These are phyloP conservation scores for Fusarium tanahbumbuense DNA, from an alignment of 2,329 filamentous ascomycete genomes.

Conservation along the genomic window DNA sequence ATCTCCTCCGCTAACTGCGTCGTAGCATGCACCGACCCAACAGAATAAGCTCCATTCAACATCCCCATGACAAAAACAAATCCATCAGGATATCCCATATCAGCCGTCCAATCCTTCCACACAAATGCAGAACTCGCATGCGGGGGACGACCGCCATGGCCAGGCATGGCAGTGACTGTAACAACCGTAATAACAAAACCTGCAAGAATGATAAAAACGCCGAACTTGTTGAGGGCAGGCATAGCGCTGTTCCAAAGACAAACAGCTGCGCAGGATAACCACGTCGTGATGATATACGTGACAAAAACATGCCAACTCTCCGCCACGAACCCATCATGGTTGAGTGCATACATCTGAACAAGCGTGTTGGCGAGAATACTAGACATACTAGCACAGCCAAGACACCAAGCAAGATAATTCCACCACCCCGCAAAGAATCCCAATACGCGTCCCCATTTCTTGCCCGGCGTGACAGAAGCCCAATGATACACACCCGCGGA, in stretches of 20 bases:
- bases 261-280: slow-evolving; percentile 54
- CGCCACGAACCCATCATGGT: slow-evolving; percentile 52
- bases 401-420: slow-evolving; percentile 58
- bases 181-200: slow-evolving; percentile 67
- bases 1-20: slow-evolving; percentile 76
- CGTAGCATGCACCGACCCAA: slow-evolving; percentile 74
- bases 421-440: slow-evolving; percentile 61
- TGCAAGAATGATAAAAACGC: slow-evolving; percentile 60
- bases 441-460: slow-evolving; percentile 60
- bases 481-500: slow-evolving; percentile 71
- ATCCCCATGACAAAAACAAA: slow-evolving; percentile 57
- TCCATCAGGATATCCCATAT: slow-evolving; percentile 55
- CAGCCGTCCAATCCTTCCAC: slow-evolving; percentile 55
- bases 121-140: slow-evolving; percentile 54
- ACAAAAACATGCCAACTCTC: slow-evolving; percentile 59
- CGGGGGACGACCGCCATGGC: slow-evolving; percentile 42
- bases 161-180: slow-evolving; percentile 65
- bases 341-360: slow-evolving; percentile 59
- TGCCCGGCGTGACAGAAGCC: slow-evolving; percentile 68
- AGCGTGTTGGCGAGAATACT: slow-evolving; percentile 56
- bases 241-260: slow-evolving; percentile 67
- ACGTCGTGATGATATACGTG: slow-evolving; percentile 55
- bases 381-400: slow-evolving; percentile 55
- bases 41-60: slow-evolving; percentile 75
- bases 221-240: slow-evolving; percentile 65